Percentiles rank a stretch among this genome's conserved stretches.
These are phyloP conservation scores for Coemansia sp. DNA, from an alignment of 192 early-diverging fungal genomes.

Conservation along the genomic window DNA sequence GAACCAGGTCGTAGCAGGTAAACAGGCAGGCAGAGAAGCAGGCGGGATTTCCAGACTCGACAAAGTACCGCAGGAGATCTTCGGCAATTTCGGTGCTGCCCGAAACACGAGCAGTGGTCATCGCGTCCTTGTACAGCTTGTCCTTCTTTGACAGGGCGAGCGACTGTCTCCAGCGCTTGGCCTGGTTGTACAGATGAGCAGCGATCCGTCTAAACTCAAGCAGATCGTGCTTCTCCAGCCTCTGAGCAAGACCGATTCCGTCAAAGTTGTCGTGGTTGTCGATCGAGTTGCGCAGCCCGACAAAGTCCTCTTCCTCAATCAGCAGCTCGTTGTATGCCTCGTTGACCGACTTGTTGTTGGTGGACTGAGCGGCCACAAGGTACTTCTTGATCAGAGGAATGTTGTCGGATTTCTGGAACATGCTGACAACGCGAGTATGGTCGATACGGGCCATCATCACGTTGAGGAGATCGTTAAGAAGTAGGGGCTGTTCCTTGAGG, in stretches of 20 bases:
- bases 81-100: slow-evolving; percentile 86
- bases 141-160: slow-evolving; percentile 96
- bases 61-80: slow-evolving; percentile 94
- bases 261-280: slow-evolving; percentile 97
- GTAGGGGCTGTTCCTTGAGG: slow-evolving; percentile 91
- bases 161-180: slow-evolving; percentile 96
- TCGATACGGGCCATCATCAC: slow-evolving; percentile 89
- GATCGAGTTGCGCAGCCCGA: slow-evolving; percentile 89
- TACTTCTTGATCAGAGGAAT: slow-evolving; percentile 96
- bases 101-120: slow-evolving; percentile 96
- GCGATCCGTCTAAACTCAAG: slow-evolving; percentile 98
- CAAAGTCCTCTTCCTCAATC: slow-evolving; percentile 98
- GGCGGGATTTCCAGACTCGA: slow-evolving; percentile 86
- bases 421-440: slow-evolving; percentile 94
- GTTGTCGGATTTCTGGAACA: slow-evolving; percentile 98
- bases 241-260: slow-evolving; percentile 83
- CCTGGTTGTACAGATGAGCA: slow-evolving; percentile 93
- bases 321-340: slow-evolving; percentile 93
- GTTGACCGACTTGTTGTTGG: slow-evolving; percentile 96
- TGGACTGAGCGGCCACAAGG: slow-evolving; percentile 89
- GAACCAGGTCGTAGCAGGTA: slow-evolving; percentile 92
- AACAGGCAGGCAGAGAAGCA: slow-evolving; percentile 93
- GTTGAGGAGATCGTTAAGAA: slow-evolving; percentile 90
- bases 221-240: slow-evolving; percentile 94
- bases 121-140: slow-evolving; percentile 96